Percentiles rank a stretch among this genome's conserved stretches.
Conservation (phyloP, 2,329 filamentous ascomycete species). For the Lachnellula subtilissima region DNA sequence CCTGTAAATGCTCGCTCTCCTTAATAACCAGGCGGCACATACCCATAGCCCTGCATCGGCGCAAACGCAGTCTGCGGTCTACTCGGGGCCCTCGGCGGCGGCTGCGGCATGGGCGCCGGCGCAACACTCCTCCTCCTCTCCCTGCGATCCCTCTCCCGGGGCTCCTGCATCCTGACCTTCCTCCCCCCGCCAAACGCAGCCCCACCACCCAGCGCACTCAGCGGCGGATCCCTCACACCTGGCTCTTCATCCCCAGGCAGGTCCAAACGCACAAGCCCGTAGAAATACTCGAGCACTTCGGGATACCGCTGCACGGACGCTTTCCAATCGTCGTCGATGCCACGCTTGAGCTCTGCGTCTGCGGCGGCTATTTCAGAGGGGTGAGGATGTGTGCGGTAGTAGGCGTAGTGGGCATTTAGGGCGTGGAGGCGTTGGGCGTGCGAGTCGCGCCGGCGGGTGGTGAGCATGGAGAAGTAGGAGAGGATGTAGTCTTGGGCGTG, state of each 20-base stretch:
- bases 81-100: background rate
- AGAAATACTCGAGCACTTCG: constrained; percentile 79
- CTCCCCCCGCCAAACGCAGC: constrained; percentile 13
- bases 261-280: constrained; percentile 61
- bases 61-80: constrained; percentile 1
- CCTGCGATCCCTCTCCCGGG: constrained; percentile 12
- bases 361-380: constrained; percentile 60
- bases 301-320: constrained; percentile 71
- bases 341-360: constrained; percentile 62
- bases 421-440: constrained; percentile 53
- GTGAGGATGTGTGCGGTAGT: constrained; percentile 55
- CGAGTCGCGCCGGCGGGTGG: constrained; percentile 54
- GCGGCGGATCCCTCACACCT: constrained; percentile 54
- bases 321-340: constrained; percentile 76
- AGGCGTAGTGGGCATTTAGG: constrained; percentile 50
- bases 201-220: constrained; percentile 37
- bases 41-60: background rate
- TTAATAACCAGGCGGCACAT: background rate
- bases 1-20: no score
- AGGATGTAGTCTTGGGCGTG: constrained; percentile 66
- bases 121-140: constrained; percentile 11
- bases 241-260: constrained; percentile 59
- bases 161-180: constrained; percentile 25
- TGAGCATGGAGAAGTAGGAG: constrained; percentile 58
- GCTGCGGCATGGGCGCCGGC: constrained; percentile 4